Base-by-base conservation (phyloP, 2,329 filamentous ascomycete genomes). In the Ceratocystis colombiana region DNA sequence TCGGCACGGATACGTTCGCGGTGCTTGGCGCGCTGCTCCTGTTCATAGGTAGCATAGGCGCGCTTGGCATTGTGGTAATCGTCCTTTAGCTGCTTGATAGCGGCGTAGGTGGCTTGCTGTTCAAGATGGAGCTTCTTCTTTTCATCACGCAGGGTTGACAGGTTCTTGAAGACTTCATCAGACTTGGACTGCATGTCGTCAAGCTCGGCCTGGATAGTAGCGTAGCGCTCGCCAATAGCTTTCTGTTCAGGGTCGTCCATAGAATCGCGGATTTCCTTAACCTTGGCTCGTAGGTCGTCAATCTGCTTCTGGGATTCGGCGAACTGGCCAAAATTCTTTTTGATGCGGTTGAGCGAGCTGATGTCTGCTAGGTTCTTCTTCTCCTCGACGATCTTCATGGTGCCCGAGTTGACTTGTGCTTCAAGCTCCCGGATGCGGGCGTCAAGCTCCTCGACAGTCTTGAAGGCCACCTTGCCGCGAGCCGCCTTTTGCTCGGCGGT, bases 361-460 rank as follows among this genome's bases (percentile, higher is more conserved):
- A 96, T 87, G 72, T 96, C 90, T 63, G 83, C 79, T 22, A 97
- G 82, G 7, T 90, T 87, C 83, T 96, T 97, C 82, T 90, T 95
- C 84, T 97, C 94, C 72, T 99, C 94, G 10, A 97, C 94, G 64
- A 99, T 80, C 79, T 92, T 96, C 88, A 99, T 92, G 75, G 84
- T 88, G 70, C 93, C 93, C 45, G 86, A 84, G 75, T 96, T 89
- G 71, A 97, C 91, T 75, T 93, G 84, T 77, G 87, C 87, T 71
- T 96, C 89, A 65, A 96, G 85, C 64, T 81, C 81, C 68, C 84
- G 82, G 72, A 97, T 94, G 77, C 94, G 85, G 69, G 82, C 81
- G 75, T 97, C 90, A 70, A 99, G 79, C 69, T 97, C 94, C 67
- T 96, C 92, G 65, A 85, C 84, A 71, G 81, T 90, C 84, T 94